Percentiles rank a stretch among this genome's conserved stretches.
Evolutionary conservation across 2,329 filamentous ascomycete genomes (phyloP).

Genomic region (Fusarium brachygibbosum): DNA sequence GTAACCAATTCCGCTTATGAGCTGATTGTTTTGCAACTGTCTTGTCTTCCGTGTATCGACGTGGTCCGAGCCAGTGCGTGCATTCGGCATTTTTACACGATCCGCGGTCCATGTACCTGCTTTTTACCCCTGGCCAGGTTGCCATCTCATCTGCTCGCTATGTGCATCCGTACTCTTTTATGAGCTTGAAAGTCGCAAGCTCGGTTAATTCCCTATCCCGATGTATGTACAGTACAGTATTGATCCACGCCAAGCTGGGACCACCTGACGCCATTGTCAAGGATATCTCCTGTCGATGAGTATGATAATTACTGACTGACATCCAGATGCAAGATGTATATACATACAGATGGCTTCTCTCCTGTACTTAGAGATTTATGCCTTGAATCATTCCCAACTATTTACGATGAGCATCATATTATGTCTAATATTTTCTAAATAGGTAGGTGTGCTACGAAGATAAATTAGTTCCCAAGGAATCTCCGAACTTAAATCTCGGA

Average conservation of each 20-base stretch:
- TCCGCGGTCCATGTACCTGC: constrained; percentile 24
- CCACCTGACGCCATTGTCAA: constrained; percentile 35
- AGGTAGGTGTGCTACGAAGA: background rate
- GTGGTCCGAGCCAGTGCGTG: constrained; percentile 40
- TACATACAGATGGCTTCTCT: background rate
- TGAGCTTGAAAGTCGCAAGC: constrained; percentile 4
- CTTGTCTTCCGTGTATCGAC: constrained; percentile 14
- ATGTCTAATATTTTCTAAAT: background rate
- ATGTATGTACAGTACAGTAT: constrained; percentile 21
- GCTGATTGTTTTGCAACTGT: constrained; percentile 33
- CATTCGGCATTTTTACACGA: constrained; percentile 22
- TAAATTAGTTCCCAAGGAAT: background rate
- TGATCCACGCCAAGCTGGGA: constrained; percentile 17
- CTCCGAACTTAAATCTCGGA: constrained; percentile 7
- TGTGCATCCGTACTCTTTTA: constrained; percentile 21
- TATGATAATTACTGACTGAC: background rate
- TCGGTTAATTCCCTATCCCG: constrained; percentile 2
- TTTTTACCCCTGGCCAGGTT: constrained; percentile 28
- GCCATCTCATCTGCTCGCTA: constrained; percentile 11
- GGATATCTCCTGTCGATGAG: constrained; percentile 8
- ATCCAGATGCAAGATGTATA: background rate
- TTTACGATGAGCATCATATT: too few species aligned
- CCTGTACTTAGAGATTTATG: background rate
- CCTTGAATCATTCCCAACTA: too few species aligned
- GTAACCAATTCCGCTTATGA: constrained; percentile 33